Base-by-base conservation (phyloP, 2,329 filamentous ascomycete genomes). In the Verticillium alfalfae region DNA sequence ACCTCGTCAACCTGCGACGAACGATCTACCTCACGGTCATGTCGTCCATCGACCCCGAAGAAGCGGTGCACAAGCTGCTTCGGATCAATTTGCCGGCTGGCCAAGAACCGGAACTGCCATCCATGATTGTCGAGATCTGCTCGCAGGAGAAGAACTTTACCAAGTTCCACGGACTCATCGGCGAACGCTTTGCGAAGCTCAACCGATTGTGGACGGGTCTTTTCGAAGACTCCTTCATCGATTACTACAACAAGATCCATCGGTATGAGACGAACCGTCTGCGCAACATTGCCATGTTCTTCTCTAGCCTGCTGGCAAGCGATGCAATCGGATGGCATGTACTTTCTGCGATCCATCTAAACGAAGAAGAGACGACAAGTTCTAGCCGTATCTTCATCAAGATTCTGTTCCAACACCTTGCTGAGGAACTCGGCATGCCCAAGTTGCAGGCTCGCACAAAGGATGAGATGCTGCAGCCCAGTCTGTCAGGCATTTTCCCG, bases 371-470 rank as follows among this genome's bases (percentile, higher is more conserved):
- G 70, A 99, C 95, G 0, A 99, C 94, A 0, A 94, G 93, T 2
- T 95, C 92, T 65, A 96, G 92, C 68, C 92, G 95, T 80, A 98
- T 99, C 74, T 99, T 98, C 72, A 91, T 99, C 81, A 98, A 97
- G 80, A 98, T 98, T 62, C 79, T 99, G 13, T 96, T 99, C 72
- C 93, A 98, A 74, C 93, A 97, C 70, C 85, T 98, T 31, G 85
- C 88, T 5, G 92, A 97, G 76, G 90, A 92, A 64, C 84, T 97
- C 63, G 94, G 95, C 62, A 88, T 97, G 82, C 82, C 88, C 56
- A 91, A 90, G 70, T 78, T 99, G 59, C 88, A 90, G 67, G 84
- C 88, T 56, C 86, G 91, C 18, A 83, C 97, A 76, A 86, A 83
- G 66, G 93, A 96, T 67, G 90, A 95, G 54, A 84, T 87, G 58